Evolutionary conservation across 2,329 filamentous ascomycete species (phyloP), one percentile per base, ranked within the genome.

Genomic region (Phyllosticta citrichinensis): DNA sequence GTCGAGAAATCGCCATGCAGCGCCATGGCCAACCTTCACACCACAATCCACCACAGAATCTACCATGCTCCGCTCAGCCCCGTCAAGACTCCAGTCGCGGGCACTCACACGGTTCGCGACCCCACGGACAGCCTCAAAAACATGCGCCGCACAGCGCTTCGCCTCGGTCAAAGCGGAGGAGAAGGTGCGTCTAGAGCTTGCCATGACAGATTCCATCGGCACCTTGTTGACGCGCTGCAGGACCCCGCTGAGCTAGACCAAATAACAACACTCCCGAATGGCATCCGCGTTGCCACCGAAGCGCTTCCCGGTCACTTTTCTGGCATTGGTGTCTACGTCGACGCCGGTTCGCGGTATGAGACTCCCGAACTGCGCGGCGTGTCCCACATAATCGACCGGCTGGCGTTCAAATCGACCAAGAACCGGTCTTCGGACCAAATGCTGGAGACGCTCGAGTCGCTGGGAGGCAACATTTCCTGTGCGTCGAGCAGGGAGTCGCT

Each of bases 381-480:
- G 27, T 96, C 91, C 73, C 94, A 99, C 75, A 95, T 99, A 67
- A 89, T 97, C 81, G 94, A 99, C 75, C 84, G 94, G 5, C 77
- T 99, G 50, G 94, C 94, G 33, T 99, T 97, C 82, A 97, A 97
- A 69, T 86, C 84, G 22, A 97, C 94, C 0, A 82, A 82, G 35
- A 78, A 79, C 40, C 85, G 86, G 63, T 84, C 84, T 0, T 85
- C 86, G 61, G 92, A 97, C 74, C 81, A 91, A 67, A 94, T 97
- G 86, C 79, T 96, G 20, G 91, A 96, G 74, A 81, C 86, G 35
- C 82, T 97, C 35, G 94, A 97, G 75, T 87, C 86, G 0, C 80
- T 99, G 2, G 94, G 94, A 40, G 94, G 94, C 33, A 97, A 97
- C 73, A 93, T 99, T 63, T 92, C 97, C 76, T 99, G 94, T 76